Percentiles rank a stretch among this genome's conserved stretches.
These are phyloP conservation scores for Pichiaceae sp. DNA, from an alignment of 1,139 yeast genomes.

Conservation along the genomic window DNA sequence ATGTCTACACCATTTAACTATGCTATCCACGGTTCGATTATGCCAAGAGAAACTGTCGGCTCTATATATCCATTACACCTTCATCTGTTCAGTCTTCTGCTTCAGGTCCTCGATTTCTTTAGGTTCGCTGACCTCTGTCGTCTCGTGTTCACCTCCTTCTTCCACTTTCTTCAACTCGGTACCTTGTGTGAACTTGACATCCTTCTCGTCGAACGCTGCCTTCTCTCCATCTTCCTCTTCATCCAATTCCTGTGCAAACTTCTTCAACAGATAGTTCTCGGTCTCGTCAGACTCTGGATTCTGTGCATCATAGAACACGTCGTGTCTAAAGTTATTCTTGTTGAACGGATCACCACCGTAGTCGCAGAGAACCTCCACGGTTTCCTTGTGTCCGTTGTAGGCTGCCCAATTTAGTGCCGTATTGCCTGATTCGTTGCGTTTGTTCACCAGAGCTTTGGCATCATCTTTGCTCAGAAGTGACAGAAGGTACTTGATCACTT, in stretches of 20 bases:
- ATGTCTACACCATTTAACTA: no score
- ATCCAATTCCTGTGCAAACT: slow-evolving; percentile 63
- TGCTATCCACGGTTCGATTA: no score
- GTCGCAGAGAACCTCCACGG: slow-evolving; percentile 64
- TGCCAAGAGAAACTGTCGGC: no score
- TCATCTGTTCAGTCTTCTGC: slow-evolving; percentile 14
- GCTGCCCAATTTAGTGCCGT: slow-evolving; percentile 97
- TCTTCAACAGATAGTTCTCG: slow-evolving; percentile 64
- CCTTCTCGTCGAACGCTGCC: slow-evolving; percentile 27
- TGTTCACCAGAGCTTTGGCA: slow-evolving; percentile 40
- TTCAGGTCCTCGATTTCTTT: slow-evolving; percentile 10
- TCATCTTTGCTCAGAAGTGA: slow-evolving; percentile 38
- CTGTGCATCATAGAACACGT: slow-evolving; percentile 85
- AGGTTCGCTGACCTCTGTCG: slow-evolving; percentile 41
- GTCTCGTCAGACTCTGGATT: slow-evolving; percentile 55
- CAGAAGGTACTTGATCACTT: slow-evolving; percentile 53
- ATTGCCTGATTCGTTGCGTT: slow-evolving; percentile 73
- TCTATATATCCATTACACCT: slow-evolving; percentile 2
- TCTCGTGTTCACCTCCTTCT: slow-evolving; percentile 19
- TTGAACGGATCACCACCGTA: slow-evolving; percentile 75
- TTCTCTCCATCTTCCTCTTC: slow-evolving; percentile 58
- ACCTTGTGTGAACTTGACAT: slow-evolving; percentile 13
- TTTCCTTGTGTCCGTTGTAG: slow-evolving; percentile 70
- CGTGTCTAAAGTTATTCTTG: slow-evolving; percentile 71
- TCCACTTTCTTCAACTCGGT: slow-evolving; percentile 7